These are phyloP conservation scores for Sporothrix pallida DNA, from an alignment of 2,329 filamentous ascomycete genomes.

Conservation along the genomic window DNA sequence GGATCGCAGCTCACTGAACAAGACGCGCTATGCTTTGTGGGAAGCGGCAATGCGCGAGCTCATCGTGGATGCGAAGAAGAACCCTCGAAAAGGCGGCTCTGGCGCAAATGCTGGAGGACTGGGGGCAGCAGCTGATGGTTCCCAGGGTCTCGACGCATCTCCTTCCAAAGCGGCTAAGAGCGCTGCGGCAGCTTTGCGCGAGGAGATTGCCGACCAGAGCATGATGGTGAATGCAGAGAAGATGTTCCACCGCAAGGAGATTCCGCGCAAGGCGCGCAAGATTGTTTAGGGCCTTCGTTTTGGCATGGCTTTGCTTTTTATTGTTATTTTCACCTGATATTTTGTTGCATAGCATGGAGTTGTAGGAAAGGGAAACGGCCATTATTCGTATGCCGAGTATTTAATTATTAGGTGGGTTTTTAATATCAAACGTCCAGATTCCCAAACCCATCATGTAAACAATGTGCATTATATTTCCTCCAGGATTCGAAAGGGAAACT, in stretches of 20 bases:
- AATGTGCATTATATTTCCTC: no score
- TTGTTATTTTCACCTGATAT: neutral
- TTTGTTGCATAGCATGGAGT: constrained; percentile 32
- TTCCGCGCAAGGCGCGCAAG: constrained; percentile 54
- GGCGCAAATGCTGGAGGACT: neutral
- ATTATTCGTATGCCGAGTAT: neutral
- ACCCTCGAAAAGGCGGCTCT: neutral
- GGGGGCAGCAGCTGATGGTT: neutral
- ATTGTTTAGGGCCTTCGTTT: neutral
- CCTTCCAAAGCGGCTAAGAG: constrained; percentile 35
- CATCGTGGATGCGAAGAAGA: constrained; percentile 42
- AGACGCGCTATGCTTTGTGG: constrained; percentile 65
- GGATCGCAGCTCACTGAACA: constrained; percentile 57
- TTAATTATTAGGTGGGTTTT: neutral
- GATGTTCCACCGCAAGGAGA: constrained; percentile 59
- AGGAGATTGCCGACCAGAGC: constrained; percentile 65
- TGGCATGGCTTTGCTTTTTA: neutral
- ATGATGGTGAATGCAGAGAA: constrained; percentile 68
- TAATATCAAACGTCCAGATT: no score
- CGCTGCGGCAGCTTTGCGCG: constrained; percentile 43
- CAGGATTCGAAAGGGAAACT: no score
- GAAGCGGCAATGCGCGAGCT: constrained; percentile 65
- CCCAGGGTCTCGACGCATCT: neutral
- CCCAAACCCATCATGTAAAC: no score
- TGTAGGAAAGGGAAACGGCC: constrained; percentile 1